A percentile compares a stretch with the other conserved stretches of the same genome.
These are phyloP conservation scores for Vicia villosa DNA, from an alignment of 306 rosid genomes.

Conservation along the genomic window DNA sequence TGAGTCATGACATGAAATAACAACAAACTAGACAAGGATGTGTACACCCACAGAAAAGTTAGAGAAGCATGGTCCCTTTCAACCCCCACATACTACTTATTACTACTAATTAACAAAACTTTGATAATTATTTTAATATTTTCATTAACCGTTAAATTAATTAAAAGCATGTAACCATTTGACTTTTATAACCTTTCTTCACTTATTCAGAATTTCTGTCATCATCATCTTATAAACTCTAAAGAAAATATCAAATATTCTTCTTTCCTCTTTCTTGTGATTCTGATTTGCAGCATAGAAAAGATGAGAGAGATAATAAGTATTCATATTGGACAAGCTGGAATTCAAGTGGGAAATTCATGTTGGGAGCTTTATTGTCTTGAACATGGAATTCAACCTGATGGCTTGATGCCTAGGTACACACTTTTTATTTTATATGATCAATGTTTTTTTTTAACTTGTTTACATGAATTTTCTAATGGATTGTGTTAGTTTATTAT, in stretches of 20 bases:
- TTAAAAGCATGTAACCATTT: constrained; percentile 13
- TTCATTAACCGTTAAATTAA: background rate
- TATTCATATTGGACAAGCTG: constrained; percentile 80
- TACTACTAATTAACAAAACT: constrained; percentile 2
- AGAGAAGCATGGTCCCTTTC: constrained; percentile 25
- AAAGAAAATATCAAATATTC: constrained; percentile 15
- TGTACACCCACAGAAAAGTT: constrained; percentile 30
- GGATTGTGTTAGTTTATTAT: constrained; percentile 24
- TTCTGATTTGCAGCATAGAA: constrained; percentile 20
- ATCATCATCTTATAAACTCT: constrained; percentile 3
- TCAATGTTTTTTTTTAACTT: background rate
- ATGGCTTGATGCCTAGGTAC: constrained; percentile 76
- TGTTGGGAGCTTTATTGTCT: constrained; percentile 86
- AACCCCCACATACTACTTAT: constrained; percentile 19
- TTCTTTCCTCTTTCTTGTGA: constrained; percentile 20
- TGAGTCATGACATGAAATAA: constrained; percentile 32
- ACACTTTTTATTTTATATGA: constrained; percentile 15
- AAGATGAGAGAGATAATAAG: constrained; percentile 74
- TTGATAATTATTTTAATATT: constrained; percentile 17
- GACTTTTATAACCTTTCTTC: constrained; percentile 10
- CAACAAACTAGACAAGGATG: constrained; percentile 34
- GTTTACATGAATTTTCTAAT: constrained; percentile 2
- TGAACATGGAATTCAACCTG: constrained; percentile 77
- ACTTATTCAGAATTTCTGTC: background rate
- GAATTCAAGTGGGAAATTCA: constrained; percentile 80